Evolutionary conservation across 306 rosid genomes (phyloP), one percentile per base, ranked within the genome.

Genomic region (Cucumis melo): DNA sequence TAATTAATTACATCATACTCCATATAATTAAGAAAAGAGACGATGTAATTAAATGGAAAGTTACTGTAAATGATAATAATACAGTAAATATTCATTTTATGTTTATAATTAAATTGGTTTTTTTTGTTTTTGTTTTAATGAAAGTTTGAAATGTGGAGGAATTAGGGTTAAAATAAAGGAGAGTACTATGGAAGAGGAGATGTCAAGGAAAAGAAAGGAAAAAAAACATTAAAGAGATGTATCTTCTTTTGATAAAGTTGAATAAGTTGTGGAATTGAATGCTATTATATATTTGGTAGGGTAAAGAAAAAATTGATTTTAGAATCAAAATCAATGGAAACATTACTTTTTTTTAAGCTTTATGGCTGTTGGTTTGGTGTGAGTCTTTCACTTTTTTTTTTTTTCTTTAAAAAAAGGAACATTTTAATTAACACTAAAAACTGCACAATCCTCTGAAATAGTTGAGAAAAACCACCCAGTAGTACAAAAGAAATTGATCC

Each of bases 201-300:
- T 51, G 56, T 51, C 56, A 16, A 51, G 56, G 6, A 16, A 12
- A 46, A 46, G 51, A 46, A 46, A 46, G 10, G 15, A 46, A 46
- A 3, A 46, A 3, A 46, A 8, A 46, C 13, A 46, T 46, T 46
- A 46, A 46, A 46, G 53, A 51, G 20, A 51, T 15, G 61, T 73
- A 44, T 73, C 46, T 32, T 73, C 77, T 51, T 73, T 73, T 51
- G 19, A 51, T 73, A 73, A 73, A 73, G 77, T 51, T 51, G 12
- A 7, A 46, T 44, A 7, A 46, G 23, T 19, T 70, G 20, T 21
- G 54, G n/a, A 41, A 68, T 66, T 66, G 50, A 66, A 39, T 39
- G 23, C 11, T 9, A 2, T 5, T 34, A 36, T 38, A n/a, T 65
- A 65, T 8, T 17, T 64, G 72, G 41, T 63, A 11, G 39, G 39